phyloP scores from a whole-genome alignment of 2,329 filamentous ascomycete species.

The Fusarium penzigii region DNA sequence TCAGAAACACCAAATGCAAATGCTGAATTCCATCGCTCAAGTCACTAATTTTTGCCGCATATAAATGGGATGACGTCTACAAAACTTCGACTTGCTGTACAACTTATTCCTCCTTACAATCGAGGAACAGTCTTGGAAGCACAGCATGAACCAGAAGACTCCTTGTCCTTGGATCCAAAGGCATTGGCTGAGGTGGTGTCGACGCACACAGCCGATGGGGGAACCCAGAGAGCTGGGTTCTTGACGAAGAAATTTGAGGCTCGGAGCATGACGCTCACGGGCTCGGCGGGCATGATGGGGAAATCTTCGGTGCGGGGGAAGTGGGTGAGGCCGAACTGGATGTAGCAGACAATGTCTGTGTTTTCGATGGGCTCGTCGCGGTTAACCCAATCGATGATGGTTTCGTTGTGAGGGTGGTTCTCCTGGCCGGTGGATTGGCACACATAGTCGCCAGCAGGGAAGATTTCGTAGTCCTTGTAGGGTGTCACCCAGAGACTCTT shows the following conservation, averaged over 20 bases:
- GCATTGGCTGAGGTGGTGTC: conserved; percentile 24
- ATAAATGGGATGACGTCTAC: not conserved
- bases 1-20: not conserved
- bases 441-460: conserved; percentile 84
- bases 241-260: conserved; percentile 81
- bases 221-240: conserved; percentile 81
- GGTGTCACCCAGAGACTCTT: conserved; percentile 28
- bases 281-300: conserved; percentile 87
- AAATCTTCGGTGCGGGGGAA: conserved; percentile 90
- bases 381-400: conserved; percentile 78
- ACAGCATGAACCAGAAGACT: conserved; percentile 22
- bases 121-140: conserved; percentile 15
- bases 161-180: conserved; percentile 16
- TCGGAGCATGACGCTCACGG: conserved; percentile 76
- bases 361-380: conserved; percentile 72
- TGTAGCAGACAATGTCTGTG: conserved; percentile 87
- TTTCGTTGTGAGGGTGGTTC: conserved; percentile 58
- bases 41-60: not conserved
- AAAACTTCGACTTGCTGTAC: not conserved
- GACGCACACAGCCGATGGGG: conserved; percentile 48
- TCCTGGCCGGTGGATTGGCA: conserved; percentile 79
- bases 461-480: conserved; percentile 80
- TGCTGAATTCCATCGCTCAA: not conserved
- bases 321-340: conserved; percentile 89
- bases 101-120: conserved; percentile 3